Evolutionary conservation across 2,329 filamentous ascomycete species (phyloP), one percentile per base, ranked within the genome.

Genomic region (Exserohilum rostratum): DNA sequence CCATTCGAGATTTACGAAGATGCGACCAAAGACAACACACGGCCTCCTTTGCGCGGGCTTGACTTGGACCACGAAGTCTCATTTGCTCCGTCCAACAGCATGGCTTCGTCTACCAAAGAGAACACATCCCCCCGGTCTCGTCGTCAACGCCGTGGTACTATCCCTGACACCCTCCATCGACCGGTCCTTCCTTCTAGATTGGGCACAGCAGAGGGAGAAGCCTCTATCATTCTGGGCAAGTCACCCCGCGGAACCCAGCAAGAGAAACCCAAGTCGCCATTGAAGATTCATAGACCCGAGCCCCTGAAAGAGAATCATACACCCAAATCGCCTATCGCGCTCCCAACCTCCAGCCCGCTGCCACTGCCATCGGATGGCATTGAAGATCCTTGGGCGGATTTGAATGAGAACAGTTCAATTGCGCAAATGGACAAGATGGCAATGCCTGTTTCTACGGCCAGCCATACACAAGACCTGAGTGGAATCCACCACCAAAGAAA

Each of bases 1-100:
- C 59, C 64, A 0, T 72, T 75, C 46, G 51, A 67, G 2, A 74
- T 74, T 18, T 69, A 68, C 37, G 71, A 74, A 44, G 71, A 74
- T 42, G 46, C 53, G 3, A 63, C 54, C 39, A 73, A 67, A 45
- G 59, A 69, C 2, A 59, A 34, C n/a, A 29, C 57, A 13, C 49
- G 43, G 35, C 53, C 46, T 12, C 35, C 57, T 31, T 57, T 49
- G 6, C 48, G 49, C 22, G 57, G 60, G 13, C 17, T 53, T 6
- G 55, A 65, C 5, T 48, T 53, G 18, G 54, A 49, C 1, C 34
- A 30, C 2, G 66, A 66, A 3, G 34, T 48, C 2, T 65, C 66
- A 0, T 62, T 61, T n/a, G 53, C 53, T 43, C 38, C 64, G 30
- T 55, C 57, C 38, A 33, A 63, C 22, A 60, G 55, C 58, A 53